Evolutionary conservation across 1,284 basidiomycete genomes (phyloP).

Genomic region (Afroboletus lepidellus): DNA sequence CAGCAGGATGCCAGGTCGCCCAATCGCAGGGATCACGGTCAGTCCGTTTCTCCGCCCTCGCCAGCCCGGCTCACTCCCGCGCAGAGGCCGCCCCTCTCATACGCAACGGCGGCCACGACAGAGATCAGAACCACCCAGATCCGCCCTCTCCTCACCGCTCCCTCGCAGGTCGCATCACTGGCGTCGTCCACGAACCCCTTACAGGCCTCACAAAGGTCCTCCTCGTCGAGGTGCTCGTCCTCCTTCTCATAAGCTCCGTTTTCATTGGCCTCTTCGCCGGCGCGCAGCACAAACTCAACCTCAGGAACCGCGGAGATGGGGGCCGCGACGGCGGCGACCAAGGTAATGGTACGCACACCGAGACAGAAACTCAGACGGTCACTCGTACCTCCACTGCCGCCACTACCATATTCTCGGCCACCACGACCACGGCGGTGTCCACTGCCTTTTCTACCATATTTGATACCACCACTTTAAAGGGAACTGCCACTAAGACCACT

Average conservation of each 20-base stretch:
- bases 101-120: conserved; percentile 40
- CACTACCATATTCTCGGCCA: conserved; percentile 32
- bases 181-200: conserved; percentile 69
- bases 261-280: conserved; percentile 94
- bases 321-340: conserved; percentile 26
- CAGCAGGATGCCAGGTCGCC: conserved; percentile 34
- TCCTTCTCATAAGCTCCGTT: conserved; percentile 80
- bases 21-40: conserved; percentile 46
- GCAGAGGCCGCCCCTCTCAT: conserved; percentile 59
- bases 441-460: conserved; percentile 34
- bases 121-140: conserved; percentile 34
- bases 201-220: conserved; percentile 86
- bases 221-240: conserved; percentile 67
- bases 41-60: conserved; percentile 7
- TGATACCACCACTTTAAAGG: conserved; percentile 33
- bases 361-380: conserved; percentile 32
- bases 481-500: conserved; percentile 33
- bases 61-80: conserved; percentile 6
- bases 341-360: conserved; percentile 39
- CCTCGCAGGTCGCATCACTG: conserved; percentile 51
- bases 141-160: conserved; percentile 31
- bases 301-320: conserved; percentile 40
- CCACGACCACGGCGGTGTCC: conserved; percentile 37
- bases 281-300: conserved; percentile 71
- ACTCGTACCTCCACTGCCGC: conserved; percentile 32